Percentiles rank a stretch among this genome's conserved stretches.
These are phyloP conservation scores for Fusarium praegraminearum DNA, from an alignment of 2,329 filamentous ascomycete genomes.

Conservation along the genomic window DNA sequence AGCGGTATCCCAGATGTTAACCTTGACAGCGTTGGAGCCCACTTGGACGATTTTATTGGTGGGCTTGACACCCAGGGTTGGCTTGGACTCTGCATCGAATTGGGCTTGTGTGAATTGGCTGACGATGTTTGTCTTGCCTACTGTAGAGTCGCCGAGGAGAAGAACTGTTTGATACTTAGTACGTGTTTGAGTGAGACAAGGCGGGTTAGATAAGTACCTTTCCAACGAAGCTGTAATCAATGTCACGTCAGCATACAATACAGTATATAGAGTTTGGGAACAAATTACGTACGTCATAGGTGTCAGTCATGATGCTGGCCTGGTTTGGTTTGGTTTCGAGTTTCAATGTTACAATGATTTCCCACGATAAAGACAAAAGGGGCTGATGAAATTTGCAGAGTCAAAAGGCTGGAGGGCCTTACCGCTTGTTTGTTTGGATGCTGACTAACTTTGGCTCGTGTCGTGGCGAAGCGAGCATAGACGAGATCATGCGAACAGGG, in stretches of 20 bases:
- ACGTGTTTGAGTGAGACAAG: neutral
- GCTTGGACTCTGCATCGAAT: neutral
- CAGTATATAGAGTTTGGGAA: neutral
- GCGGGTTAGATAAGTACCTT: neutral
- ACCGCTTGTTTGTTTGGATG: slow-evolving; percentile 7
- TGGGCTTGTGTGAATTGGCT: slow-evolving; percentile 6
- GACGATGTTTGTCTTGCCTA: slow-evolving; percentile 14
- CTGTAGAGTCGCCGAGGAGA: slow-evolving; percentile 1
- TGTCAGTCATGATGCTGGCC: neutral
- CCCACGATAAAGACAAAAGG: neutral
- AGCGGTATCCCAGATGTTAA: slow-evolving; percentile 10
- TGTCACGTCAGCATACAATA: neutral
- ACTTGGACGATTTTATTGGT: slow-evolving; percentile 2
- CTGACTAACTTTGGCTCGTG: slow-evolving; percentile 10
- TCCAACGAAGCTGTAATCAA: neutral
- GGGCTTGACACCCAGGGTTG: slow-evolving; percentile 10
- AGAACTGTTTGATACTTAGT: neutral
- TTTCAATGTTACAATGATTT: neutral
- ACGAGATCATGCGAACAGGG: slow-evolving; percentile 7
- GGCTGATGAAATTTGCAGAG: slow-evolving; percentile 1
- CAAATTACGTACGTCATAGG: slow-evolving; percentile 1
- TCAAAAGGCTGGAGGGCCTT: slow-evolving; percentile 3
- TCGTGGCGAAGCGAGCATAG: slow-evolving; percentile 5
- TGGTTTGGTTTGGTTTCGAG: neutral
- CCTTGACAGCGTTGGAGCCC: slow-evolving; percentile 1